Base-by-base conservation (phyloP, 2,329 filamentous ascomycete genomes). In the Cytospora schulzeri region DNA sequence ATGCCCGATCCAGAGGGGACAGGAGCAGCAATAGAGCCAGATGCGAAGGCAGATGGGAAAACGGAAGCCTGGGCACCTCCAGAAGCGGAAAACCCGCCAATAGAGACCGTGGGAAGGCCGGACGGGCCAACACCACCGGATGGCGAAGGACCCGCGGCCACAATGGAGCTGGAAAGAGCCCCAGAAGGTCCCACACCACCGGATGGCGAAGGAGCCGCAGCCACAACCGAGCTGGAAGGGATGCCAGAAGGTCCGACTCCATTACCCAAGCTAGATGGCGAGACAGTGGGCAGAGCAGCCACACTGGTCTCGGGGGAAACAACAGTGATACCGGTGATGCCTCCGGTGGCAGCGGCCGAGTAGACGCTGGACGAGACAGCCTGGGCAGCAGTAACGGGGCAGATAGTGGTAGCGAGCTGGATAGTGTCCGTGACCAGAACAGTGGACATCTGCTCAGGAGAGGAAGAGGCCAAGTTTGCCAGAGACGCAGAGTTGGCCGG, bases 401-500 rank as follows among this genome's bases (percentile, higher is more conserved):
- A 62, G 12, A 54, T 33, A 0, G 65, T 67, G 3, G 65, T 67
- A 5, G 64, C 62, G 1, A 67, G 52, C 12, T 60, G 63, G 4
- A 64, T 60, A 19, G 62, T 22, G 24, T 67, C 63, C 4, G 65
- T 67, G n/a, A 64, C 57, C 15, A 61, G 22, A 26, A 56, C 50
- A 4, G 57, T 64, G 7, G 62, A 61, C 2, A 61, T 29, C 24
- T 60, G 55, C 22, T 63, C 62, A 24, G 56, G 62, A 24, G 60
- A 52, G 2, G 60, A 51, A n/a, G 60, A 56, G 19, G 60, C 60
- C 29, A 62, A 38, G 9, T 62, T 17, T 31, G 65, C 61, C 35
- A 66, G 52, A 14, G 56, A 57, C 1, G 65, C 58, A 29, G 63
- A 62, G 24, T 54, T 50, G 33, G 65, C 65, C 24, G 65, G 65